Conservation (phyloP, 2,329 filamentous ascomycete species). For the Trichophyton verrucosum region DNA sequence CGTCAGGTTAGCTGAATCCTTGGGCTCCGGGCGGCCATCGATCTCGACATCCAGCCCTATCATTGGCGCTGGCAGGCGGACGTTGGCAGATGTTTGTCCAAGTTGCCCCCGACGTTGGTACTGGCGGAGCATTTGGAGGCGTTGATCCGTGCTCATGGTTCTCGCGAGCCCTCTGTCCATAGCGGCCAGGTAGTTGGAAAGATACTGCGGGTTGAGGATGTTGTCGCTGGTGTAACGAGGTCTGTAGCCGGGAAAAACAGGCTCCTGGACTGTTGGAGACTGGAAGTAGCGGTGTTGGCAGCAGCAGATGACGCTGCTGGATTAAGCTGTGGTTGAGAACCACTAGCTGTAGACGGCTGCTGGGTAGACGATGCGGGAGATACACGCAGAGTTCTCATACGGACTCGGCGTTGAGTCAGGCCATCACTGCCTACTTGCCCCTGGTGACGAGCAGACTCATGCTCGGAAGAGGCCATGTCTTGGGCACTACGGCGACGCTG, state of each 20-base stretch:
- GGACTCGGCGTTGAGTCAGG: neutral
- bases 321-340: neutral
- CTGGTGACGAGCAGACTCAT: neutral
- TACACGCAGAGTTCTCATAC: neutral
- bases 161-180: neutral
- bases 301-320: neutral
- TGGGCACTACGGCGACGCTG: neutral
- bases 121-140: too few relatives aligned
- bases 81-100: neutral
- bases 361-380: neutral
- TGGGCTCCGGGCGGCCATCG: conserved; percentile 36
- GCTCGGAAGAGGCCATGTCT: neutral
- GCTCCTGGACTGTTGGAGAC: too few relatives aligned
- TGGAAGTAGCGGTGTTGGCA: neutral
- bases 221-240: too few relatives aligned
- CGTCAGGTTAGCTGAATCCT: conserved; percentile 38
- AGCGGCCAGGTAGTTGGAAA: neutral
- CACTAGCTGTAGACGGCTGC: neutral
- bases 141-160: too few relatives aligned
- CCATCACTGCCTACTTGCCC: neutral
- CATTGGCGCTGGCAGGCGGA: neutral
- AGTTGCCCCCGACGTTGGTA: neutral
- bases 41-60: conserved; percentile 35
- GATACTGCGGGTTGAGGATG: neutral
- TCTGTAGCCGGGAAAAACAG: too few relatives aligned